Conservation (phyloP, 306 rosid genomes). For the Prinsepia uniflora region DNA sequence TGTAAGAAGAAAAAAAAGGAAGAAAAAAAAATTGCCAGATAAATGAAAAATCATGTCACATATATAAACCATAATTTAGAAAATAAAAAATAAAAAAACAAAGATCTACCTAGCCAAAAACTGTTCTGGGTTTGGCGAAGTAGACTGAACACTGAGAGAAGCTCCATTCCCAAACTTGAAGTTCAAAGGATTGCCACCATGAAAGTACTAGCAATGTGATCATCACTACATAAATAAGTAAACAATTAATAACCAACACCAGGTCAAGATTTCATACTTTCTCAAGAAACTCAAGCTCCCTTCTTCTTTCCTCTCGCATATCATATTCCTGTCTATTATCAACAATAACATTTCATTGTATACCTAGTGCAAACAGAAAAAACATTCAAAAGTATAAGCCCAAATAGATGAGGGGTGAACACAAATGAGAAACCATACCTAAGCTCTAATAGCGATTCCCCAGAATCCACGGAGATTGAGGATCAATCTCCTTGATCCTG, state of each 20-base stretch:
- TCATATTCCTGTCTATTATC: slow-evolving; percentile 85
- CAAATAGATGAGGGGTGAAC: slow-evolving; percentile 8
- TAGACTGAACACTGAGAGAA: slow-evolving; percentile 95
- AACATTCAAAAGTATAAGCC: slow-evolving; percentile 14
- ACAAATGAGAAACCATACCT: slow-evolving; percentile 49
- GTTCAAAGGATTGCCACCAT: slow-evolving; percentile 99
- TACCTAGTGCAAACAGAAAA: slow-evolving; percentile 14
- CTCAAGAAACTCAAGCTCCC: slow-evolving; percentile 94
- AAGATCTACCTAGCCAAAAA: slow-evolving; percentile 74
- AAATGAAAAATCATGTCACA: slow-evolving; percentile 8
- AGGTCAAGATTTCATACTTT: slow-evolving; percentile 55
- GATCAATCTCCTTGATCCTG: too few species aligned
- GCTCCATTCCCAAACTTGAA: slow-evolving; percentile 78
- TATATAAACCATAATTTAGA: slow-evolving; percentile 16
- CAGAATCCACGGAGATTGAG: too few species aligned
- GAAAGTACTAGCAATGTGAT: slow-evolving; percentile 30
- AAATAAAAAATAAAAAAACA: too few species aligned
- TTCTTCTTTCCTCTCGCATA: slow-evolving; percentile 91
- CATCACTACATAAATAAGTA: slow-evolving; percentile 18
- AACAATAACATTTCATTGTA: slow-evolving; percentile 29
- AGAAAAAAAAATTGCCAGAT: slow-evolving; percentile 1
- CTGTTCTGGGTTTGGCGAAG: slow-evolving; percentile 86
- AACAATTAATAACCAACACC: slow-evolving; percentile 10
- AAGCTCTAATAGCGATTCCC: too few species aligned
- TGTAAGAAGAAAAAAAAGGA: slow-evolving; percentile 33